These are phyloP conservation scores for Pythium apleroticum DNA, from an alignment of 352 stramenopile species.

Conservation along the genomic window DNA sequence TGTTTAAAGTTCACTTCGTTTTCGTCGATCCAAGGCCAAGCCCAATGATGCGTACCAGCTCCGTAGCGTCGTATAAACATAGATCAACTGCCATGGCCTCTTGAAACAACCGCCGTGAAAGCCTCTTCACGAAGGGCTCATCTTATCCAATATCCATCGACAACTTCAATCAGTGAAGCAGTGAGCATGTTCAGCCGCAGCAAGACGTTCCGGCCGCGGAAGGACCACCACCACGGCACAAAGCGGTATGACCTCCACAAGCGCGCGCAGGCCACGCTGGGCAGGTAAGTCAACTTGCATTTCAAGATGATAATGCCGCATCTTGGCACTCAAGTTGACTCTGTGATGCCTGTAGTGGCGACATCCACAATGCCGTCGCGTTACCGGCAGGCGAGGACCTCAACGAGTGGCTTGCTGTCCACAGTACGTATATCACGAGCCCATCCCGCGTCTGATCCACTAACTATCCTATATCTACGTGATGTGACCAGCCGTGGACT, in stretches of 20 bases:
- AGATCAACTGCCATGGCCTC: too few species aligned
- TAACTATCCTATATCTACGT: not conserved
- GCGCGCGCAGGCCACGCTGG: slow-evolving; percentile 75
- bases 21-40: too few species aligned
- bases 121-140: too few species aligned
- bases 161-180: not conserved
- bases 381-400: slow-evolving; percentile 79
- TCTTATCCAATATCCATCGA: not conserved
- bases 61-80: too few species aligned
- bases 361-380: slow-evolving; percentile 62
- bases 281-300: slow-evolving; percentile 49
- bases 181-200: slow-evolving; percentile 83
- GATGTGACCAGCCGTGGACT: slow-evolving; percentile 81
- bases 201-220: slow-evolving; percentile 87
- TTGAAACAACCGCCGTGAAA: too few species aligned
- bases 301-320: not conserved
- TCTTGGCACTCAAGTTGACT: not conserved
- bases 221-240: slow-evolving; percentile 77
- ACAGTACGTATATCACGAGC: slow-evolving; percentile 42
- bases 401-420: slow-evolving; percentile 92
- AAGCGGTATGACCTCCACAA: slow-evolving; percentile 88
- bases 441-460: not conserved
- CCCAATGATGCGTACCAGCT: too few species aligned
- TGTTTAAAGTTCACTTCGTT: too few species aligned
- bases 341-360: slow-evolving; percentile 36